Evolutionary conservation across 768 basidiomycete genomes (phyloP).

Genomic region (Rhizopogon salebrosus): DNA sequence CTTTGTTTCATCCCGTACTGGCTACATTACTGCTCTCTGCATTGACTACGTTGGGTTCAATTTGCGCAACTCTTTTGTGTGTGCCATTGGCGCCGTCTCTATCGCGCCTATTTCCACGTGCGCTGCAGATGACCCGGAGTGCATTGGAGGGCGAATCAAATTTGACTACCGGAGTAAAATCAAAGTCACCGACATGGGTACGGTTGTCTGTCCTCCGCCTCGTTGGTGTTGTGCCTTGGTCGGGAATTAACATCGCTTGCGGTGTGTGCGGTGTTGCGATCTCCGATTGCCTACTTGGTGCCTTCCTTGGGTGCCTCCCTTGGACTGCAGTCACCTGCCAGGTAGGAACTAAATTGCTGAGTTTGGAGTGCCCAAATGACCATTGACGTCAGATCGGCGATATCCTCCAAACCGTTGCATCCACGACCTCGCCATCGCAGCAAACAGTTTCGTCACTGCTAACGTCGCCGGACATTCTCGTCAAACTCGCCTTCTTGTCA

Average conservation of each 20-base stretch:
- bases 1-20: constrained; percentile 75
- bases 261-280: constrained; percentile 83
- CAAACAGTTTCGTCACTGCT: constrained; percentile 85
- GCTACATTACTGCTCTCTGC: constrained; percentile 79
- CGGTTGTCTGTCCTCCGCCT: constrained; percentile 83
- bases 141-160: constrained; percentile 70
- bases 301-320: constrained; percentile 79
- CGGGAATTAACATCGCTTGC: constrained; percentile 94
- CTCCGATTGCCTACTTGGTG: constrained; percentile 70
- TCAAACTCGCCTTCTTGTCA: constrained; percentile 80
- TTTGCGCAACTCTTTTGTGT: constrained; percentile 74
- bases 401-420: constrained; percentile 79
- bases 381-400: constrained; percentile 62
- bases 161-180: constrained; percentile 29
- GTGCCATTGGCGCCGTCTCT: constrained; percentile 83
- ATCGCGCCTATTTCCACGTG: constrained; percentile 75
- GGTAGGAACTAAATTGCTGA: constrained; percentile 36
- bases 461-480: constrained; percentile 74
- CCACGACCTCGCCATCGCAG: constrained; percentile 60
- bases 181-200: constrained; percentile 61
- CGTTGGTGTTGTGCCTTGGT: constrained; percentile 94
- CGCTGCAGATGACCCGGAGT: constrained; percentile 77
- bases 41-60: constrained; percentile 84
- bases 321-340: constrained; percentile 94
- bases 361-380: not conserved